phyloP scores from a whole-genome alignment of 805 yeast species.

The Suhomyces emberorum region DNA sequence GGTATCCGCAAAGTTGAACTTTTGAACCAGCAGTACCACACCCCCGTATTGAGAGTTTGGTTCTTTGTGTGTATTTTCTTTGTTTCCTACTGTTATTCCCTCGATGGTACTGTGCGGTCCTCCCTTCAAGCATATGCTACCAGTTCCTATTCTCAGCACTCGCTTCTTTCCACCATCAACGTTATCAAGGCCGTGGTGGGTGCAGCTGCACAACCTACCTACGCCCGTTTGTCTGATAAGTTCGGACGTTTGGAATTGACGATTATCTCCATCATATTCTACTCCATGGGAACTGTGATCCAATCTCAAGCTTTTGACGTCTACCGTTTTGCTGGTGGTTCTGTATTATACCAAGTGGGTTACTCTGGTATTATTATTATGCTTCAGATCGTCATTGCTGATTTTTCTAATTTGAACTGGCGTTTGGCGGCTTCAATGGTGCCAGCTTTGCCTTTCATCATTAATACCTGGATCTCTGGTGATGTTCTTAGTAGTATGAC shows the following conservation, averaged over 20 bases:
- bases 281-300: slow-evolving; percentile 60
- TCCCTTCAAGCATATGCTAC: slow-evolving; percentile 56
- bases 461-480: slow-evolving; percentile 78
- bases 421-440: slow-evolving; percentile 62
- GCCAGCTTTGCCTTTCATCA: slow-evolving; percentile 69
- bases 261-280: slow-evolving; percentile 48
- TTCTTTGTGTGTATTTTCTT: slow-evolving; percentile 50
- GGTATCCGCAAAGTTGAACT: slow-evolving; percentile 60
- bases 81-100: slow-evolving; percentile 56
- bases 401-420: slow-evolving; percentile 67
- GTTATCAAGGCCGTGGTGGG: slow-evolving; percentile 59
- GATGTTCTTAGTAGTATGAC: slow-evolving; percentile 43
- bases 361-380: slow-evolving; percentile 62
- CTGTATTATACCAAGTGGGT: slow-evolving; percentile 48
- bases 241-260: slow-evolving; percentile 61
- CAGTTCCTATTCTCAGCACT: slow-evolving; percentile 49
- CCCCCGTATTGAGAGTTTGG: slow-evolving; percentile 31
- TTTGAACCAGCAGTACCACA: slow-evolving; percentile 46
- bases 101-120: slow-evolving; percentile 51
- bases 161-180: slow-evolving; percentile 56
- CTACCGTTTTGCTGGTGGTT: slow-evolving; percentile 61
- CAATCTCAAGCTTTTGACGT: slow-evolving; percentile 60
- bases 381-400: slow-evolving; percentile 58
- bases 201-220: slow-evolving; percentile 64
- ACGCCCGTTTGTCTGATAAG: slow-evolving; percentile 62